These are phyloP conservation scores for Botrytis aclada DNA, from an alignment of 2,329 filamentous ascomycete genomes.

Conservation along the genomic window DNA sequence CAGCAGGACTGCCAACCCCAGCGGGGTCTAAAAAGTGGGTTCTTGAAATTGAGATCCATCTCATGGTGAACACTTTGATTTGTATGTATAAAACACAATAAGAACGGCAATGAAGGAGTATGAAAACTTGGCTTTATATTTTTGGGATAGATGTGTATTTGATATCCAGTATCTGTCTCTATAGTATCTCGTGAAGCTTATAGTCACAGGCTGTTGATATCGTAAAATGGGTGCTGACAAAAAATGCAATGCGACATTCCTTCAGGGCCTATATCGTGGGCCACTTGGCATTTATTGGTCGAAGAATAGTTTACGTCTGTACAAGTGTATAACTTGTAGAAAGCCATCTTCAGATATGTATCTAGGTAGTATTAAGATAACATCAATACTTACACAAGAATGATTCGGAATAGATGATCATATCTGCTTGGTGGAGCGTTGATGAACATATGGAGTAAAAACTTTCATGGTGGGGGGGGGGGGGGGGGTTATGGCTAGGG, in stretches of 20 bases:
- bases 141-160: background rate
- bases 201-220: background rate
- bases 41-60: background rate
- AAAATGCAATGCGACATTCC: background rate
- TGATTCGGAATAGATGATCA: background rate
- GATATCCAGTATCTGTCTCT: background rate
- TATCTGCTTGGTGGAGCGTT: background rate
- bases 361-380: background rate
- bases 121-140: background rate
- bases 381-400: background rate
- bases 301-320: background rate
- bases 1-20: background rate
- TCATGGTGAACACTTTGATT: background rate
- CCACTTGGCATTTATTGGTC: constrained; percentile 3
- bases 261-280: background rate
- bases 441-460: background rate
- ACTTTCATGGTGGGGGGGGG: background rate
- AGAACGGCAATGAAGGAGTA: background rate
- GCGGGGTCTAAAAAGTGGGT: background rate
- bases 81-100: background rate
- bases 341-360: background rate
- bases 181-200: too few species aligned
- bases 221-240: background rate
- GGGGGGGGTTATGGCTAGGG: too few species aligned
- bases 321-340: background rate